Conservation (phyloP, 2,329 filamentous ascomycete genomes). For the Clonostachys rosea region DNA sequence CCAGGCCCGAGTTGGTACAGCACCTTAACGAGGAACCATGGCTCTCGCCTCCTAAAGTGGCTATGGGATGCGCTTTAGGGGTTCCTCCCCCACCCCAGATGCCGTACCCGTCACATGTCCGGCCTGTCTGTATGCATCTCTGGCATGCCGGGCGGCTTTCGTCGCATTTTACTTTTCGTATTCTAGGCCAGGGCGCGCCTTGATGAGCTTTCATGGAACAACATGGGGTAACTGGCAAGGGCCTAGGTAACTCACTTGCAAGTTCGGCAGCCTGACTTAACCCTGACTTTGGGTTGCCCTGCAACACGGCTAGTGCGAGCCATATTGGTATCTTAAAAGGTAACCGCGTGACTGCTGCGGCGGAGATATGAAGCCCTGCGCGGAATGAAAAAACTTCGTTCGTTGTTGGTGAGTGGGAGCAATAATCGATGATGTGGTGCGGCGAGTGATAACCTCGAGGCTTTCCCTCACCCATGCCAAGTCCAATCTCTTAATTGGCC, state of each 20-base stretch:
- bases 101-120: slow-evolving; percentile 22
- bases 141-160: slow-evolving; percentile 18
- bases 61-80: slow-evolving; percentile 8
- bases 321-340: too few relatives aligned
- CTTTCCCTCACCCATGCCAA: too few relatives aligned
- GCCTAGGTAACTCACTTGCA: slow-evolving; percentile 11
- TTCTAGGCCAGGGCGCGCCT: slow-evolving; percentile 5
- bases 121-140: slow-evolving; percentile 15
- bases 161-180: slow-evolving; percentile 23
- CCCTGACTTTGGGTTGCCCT: slow-evolving; percentile 2
- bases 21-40: too few relatives aligned
- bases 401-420: too few relatives aligned
- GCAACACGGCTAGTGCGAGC: too few relatives aligned
- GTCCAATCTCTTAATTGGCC: too few relatives aligned
- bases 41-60: background rate
- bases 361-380: too few relatives aligned
- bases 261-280: slow-evolving; percentile 14
- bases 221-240: background rate
- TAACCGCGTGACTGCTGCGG: too few relatives aligned
- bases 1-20: too few relatives aligned
- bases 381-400: too few relatives aligned
- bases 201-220: background rate
- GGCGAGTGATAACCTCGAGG: too few relatives aligned
- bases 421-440: too few relatives aligned
- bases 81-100: slow-evolving; percentile 11